These are phyloP conservation scores for Fraxinus nigra DNA, from an alignment of 305 asterid species.

Conservation along the genomic window DNA sequence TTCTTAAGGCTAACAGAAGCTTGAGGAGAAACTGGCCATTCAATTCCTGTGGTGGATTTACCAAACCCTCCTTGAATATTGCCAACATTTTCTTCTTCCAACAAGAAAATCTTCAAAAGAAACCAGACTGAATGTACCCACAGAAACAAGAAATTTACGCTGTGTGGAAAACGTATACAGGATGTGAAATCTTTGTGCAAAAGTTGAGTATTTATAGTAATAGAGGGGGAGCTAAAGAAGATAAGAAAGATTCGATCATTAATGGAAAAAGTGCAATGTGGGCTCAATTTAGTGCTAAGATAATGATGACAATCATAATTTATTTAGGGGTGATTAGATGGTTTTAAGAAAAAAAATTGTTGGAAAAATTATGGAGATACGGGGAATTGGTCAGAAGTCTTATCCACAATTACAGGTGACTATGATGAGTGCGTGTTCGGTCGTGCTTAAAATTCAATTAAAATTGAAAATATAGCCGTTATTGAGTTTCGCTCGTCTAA, in stretches of 20 bases:
- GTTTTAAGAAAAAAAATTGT: no score
- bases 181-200: constrained; percentile 22
- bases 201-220: constrained; percentile 10
- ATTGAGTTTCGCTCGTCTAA: no score
- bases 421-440: no score
- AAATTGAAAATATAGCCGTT: no score
- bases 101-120: neutral
- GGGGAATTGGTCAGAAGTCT: constrained; percentile 3
- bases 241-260: neutral
- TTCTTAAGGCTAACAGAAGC: constrained; percentile 28
- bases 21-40: constrained; percentile 51
- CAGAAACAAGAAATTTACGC: neutral
- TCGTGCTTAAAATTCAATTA: no score
- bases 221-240: neutral
- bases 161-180: constrained; percentile 1
- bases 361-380: neutral
- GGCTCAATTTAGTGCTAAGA: neutral
- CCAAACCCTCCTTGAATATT: constrained; percentile 64
- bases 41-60: constrained; percentile 77
- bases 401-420: constrained; percentile 20
- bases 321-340: neutral
- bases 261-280: neutral
- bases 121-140: neutral
- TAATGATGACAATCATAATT: neutral
- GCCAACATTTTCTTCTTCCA: constrained; percentile 62